A percentile compares a stretch with the other conserved stretches of the same genome.
These are phyloP conservation scores for Globisporangium perplexum DNA, from an alignment of 352 stramenopile genomes.

Conservation along the genomic window DNA sequence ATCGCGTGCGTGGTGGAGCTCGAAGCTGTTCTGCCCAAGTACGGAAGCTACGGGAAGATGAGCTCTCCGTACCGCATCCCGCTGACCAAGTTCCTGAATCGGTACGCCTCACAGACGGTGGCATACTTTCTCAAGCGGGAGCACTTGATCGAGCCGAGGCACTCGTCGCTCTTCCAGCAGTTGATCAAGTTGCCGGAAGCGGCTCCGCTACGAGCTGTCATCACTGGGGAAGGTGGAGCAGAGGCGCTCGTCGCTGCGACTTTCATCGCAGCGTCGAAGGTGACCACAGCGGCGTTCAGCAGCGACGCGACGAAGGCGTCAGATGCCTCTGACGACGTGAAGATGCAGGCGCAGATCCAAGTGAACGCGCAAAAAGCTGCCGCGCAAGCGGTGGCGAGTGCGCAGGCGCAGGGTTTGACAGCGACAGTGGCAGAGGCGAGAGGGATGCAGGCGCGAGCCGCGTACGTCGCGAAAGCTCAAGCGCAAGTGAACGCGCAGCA, in stretches of 20 bases:
- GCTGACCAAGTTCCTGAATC: constrained; percentile 92
- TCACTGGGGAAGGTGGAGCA: constrained; percentile 85
- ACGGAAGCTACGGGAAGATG: constrained; percentile 86
- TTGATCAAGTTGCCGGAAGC: constrained; percentile 91
- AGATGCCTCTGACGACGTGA: constrained; percentile 54
- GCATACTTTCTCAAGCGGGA: constrained; percentile 88
- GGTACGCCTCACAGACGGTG: constrained; percentile 79
- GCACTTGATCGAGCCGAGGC: constrained; percentile 77
- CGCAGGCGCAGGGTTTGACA: constrained; percentile 76
- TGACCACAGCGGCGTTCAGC: constrained; percentile 29
- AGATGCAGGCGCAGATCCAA: constrained; percentile 84
- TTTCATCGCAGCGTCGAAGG: constrained; percentile 79
- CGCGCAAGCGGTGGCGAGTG: constrained; percentile 66
- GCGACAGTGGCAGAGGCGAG: constrained; percentile 60
- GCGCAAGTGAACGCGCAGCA: constrained; percentile 83
- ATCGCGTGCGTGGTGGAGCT: constrained; percentile 95
- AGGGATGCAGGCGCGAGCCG: constrained; percentile 75
- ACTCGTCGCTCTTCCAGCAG: constrained; percentile 93
- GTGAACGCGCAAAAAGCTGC: constrained; percentile 81
- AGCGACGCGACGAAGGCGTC: constrained; percentile 23
- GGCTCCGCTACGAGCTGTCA: constrained; percentile 75
- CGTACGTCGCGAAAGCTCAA: constrained; percentile 82
- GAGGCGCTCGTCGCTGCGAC: constrained; percentile 90
- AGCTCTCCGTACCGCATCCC: constrained; percentile 90
- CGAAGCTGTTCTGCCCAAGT: constrained; percentile 88